Conservation (phyloP, 495 filamentous ascomycete species). For the Parachaetomium inaequale region DNA sequence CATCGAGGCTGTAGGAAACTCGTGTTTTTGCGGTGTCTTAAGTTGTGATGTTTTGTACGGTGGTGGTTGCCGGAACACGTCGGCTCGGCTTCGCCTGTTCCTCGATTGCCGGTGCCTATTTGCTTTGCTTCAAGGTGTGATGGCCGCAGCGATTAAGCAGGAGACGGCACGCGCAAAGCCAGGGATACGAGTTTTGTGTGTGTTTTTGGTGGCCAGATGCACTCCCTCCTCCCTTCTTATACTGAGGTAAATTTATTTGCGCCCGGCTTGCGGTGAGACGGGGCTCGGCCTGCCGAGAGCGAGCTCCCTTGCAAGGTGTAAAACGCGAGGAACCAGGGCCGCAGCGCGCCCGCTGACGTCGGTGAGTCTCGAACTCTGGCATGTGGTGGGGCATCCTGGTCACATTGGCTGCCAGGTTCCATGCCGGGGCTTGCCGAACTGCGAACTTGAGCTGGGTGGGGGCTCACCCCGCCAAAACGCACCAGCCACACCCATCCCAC, state of each 20-base stretch:
- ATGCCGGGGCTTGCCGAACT: conserved; percentile 2
- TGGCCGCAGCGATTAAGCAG: background rate
- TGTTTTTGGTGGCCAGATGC: background rate
- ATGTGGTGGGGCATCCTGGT: conserved; percentile 12
- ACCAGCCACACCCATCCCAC: conserved; percentile 32
- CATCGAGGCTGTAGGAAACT: background rate
- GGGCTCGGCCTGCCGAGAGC: conserved; percentile 13
- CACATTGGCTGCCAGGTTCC: background rate
- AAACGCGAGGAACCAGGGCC: background rate
- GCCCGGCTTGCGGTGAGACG: background rate
- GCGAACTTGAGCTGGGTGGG: background rate
- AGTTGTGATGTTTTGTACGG: background rate
- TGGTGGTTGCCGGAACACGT: background rate
- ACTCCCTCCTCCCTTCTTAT: background rate
- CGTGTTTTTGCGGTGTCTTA: background rate
- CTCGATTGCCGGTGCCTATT: background rate
- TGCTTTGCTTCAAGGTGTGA: background rate
- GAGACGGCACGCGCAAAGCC: background rate
- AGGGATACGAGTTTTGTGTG: background rate
- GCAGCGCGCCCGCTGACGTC: conserved; percentile 7
- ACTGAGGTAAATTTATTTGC: no score
- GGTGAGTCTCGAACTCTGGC: conserved; percentile 5
- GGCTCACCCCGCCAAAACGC: conserved; percentile 12
- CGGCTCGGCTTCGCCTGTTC: background rate
- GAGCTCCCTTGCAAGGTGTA: conserved; percentile 11